Evolutionary conservation across 2,329 filamentous ascomycete genomes (phyloP), one percentile per base, ranked within the genome.

Genomic region (Aspergillus japonicus): DNA sequence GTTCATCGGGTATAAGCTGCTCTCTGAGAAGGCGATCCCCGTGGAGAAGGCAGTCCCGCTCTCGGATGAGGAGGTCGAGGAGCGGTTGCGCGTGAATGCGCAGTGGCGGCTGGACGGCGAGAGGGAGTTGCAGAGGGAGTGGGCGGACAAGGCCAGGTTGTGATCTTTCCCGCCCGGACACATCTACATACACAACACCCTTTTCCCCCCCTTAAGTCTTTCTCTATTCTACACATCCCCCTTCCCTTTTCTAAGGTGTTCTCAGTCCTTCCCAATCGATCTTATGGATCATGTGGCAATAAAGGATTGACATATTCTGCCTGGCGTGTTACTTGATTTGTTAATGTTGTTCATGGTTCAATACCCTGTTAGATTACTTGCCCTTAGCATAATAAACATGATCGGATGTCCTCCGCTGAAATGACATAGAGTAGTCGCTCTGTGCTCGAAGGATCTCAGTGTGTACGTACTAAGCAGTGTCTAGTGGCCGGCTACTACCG

Each of bases 81-180:
- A 64, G 21, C 56, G 65, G 3, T 61, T 80, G 61, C 60, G 61
- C 10, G 66, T 51, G 23, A 69, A 66, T 49, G 67, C 65, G 58
- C 61, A 69, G n/a, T 75, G 72, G 69, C 69, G 75, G 8, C 31
- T 73, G 21, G 68, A 70, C 33, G 71, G 72, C 5, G 78, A 80
- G 66, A 66, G 65, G 44, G 68, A 71, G 19, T 60, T 78, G 24
- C 59, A 68, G 52, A 68, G 60, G 53, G 61, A 69, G 56, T 75
- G 71, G 71, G 65, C 54, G 44, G 69, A 70, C 57, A 71, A 60
- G 53, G 69, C 75, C 61, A 70, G 54, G 47, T 33, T 65, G 26
- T 66, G 55, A 24, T n/a, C 24, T 24, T 5, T 8, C 26, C 26
- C 26, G 26, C 26, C 26, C 26, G 26, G 26, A 10, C 26, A 26